Evolutionary conservation across 192 early-diverging fungal genomes (phyloP).

Genomic region (Phycomyces blakesleeanus): DNA sequence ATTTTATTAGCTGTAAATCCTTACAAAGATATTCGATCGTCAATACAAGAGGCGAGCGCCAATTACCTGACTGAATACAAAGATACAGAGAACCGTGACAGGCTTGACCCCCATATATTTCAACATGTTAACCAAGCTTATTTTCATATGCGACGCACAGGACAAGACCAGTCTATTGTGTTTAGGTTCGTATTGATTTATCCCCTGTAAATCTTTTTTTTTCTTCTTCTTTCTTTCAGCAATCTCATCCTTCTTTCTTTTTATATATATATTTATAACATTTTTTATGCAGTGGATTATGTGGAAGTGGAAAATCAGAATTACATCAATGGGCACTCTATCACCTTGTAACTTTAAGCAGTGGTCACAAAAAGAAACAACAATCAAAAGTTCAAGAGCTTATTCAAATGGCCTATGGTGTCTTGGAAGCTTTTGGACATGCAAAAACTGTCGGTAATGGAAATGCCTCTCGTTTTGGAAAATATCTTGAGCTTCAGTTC

Average conservation of each 20-base stretch:
- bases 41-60: conserved; percentile 58
- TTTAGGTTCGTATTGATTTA: conserved; percentile 58
- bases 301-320: conserved; percentile 47
- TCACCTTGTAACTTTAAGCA: conserved; percentile 62
- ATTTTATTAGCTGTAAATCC: conserved; percentile 72
- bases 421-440: conserved; percentile 86
- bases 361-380: conserved; percentile 64
- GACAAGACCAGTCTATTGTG: conserved; percentile 85
- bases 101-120: conserved; percentile 76
- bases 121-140: conserved; percentile 82
- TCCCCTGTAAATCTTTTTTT: no score
- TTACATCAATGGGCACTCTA: conserved; percentile 61
- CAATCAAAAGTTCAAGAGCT: conserved; percentile 61
- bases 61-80: conserved; percentile 73
- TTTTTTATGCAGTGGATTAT: conserved; percentile 18
- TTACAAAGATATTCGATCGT: conserved; percentile 48
- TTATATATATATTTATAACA: conserved; percentile 5
- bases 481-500: conserved; percentile 83
- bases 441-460: conserved; percentile 65
- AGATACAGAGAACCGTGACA: conserved; percentile 48
- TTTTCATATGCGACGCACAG: conserved; percentile 81
- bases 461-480: conserved; percentile 77
- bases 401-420: conserved; percentile 62
- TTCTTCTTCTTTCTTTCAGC: conserved; percentile 11
- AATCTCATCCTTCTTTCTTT: neutral